Percentiles rank a stretch among this genome's conserved stretches.
Evolutionary conservation across 2,329 filamentous ascomycete species (phyloP).

Genomic region (Myriosclerotinia scirpicola): DNA sequence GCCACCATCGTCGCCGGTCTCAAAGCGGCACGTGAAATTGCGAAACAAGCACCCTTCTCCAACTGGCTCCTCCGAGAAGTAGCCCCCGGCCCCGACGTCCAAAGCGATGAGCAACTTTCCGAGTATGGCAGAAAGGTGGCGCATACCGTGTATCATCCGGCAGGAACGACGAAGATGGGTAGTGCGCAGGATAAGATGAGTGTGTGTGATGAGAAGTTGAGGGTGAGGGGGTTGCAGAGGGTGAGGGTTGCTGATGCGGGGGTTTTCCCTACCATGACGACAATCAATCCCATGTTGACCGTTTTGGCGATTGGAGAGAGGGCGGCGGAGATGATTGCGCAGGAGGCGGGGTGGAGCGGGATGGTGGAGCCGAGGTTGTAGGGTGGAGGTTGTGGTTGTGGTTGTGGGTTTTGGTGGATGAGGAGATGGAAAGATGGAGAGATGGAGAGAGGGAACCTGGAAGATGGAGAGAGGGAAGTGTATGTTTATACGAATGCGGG

Average conservation of each 20-base stretch:
- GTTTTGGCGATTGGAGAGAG: slow-evolving; percentile 82
- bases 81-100: slow-evolving; percentile 44
- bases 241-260: slow-evolving; percentile 83
- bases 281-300: slow-evolving; percentile 88
- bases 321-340: slow-evolving; percentile 78
- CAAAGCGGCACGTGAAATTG: slow-evolving; percentile 41
- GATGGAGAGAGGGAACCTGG: no score
- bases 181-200: slow-evolving; percentile 67
- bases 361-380: slow-evolving; percentile 37
- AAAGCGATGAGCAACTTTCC: slow-evolving; percentile 76
- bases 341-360: slow-evolving; percentile 64
- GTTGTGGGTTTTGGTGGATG: slow-evolving; percentile 32
- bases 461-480: no score
- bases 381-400: slow-evolving; percentile 2
- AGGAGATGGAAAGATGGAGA: no score
- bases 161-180: slow-evolving; percentile 89
- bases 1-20: slow-evolving; percentile 47
- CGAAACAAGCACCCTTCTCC: slow-evolving; percentile 44
- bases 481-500: no score
- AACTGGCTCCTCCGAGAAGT: slow-evolving; percentile 46
- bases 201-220: slow-evolving; percentile 76
- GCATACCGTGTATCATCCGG: slow-evolving; percentile 88
- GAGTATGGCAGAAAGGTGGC: slow-evolving; percentile 80
- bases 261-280: slow-evolving; percentile 84
- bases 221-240: slow-evolving; percentile 68